Evolutionary conservation across 805 yeast species (phyloP), one percentile per base, ranked within the genome.

Genomic region (Tetrapisispora phaffii): DNA sequence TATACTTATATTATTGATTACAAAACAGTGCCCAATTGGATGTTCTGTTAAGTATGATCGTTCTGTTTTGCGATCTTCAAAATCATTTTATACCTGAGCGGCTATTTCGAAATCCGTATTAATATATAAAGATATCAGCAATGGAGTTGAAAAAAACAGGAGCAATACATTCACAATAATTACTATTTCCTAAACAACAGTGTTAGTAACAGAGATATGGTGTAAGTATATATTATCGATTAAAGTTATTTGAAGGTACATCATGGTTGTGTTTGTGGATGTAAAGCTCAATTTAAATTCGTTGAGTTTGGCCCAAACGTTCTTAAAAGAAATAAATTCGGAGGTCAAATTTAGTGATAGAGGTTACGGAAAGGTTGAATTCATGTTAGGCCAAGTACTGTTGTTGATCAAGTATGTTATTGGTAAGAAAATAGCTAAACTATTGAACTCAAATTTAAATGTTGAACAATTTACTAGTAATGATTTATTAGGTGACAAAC

Each of bases 201-300:
- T n/a, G n/a, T n/a, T n/a, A n/a, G n/a, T n/a, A n/a, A n/a, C n/a
- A n/a, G n/a, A n/a, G n/a, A n/a, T n/a, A n/a, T n/a, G n/a, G n/a
- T n/a, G n/a, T n/a, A n/a, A n/a, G n/a, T n/a, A n/a, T n/a, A n/a
- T n/a, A n/a, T n/a, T n/a, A n/a, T n/a, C n/a, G n/a, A n/a, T n/a
- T n/a, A 31, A n/a, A 31, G 34, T 31, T n/a, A 8, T n/a, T 16
- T 16, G 20, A 12, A 4, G 20, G 20, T 12, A 17, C 20, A 22
- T n/a, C 8, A 50, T 50, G 59, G 47, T 44, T 15, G 48, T 40
- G n/a, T 44, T 49, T 21, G 50, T 50, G 7, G 59, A 55, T 44
- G 55, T 51, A 9, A 45, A 49, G 17, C 32, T 55, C 13, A 48
- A 47, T 31, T 41, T 35, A 9, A 47, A 45, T n/a, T 49, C 55